Evolutionary conservation across 1,139 yeast genomes (phyloP), one percentile per base, ranked within the genome.

Genomic region (Nakaseomyces sp.): DNA sequence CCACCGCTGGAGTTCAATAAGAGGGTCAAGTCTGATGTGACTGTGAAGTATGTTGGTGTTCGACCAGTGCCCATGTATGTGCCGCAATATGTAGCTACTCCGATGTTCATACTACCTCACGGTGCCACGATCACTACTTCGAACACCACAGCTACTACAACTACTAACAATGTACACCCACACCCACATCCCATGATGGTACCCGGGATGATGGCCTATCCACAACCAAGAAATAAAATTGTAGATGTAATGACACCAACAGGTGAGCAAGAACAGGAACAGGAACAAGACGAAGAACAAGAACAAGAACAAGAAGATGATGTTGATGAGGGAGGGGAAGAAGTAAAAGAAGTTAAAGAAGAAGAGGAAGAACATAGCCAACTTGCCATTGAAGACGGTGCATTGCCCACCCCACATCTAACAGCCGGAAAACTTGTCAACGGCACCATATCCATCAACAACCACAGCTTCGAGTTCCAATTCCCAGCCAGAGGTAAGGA

Each of bases 391-490:
- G 46, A 43, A 32, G 48, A 47, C 4, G 49, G 45, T 4, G 47
- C 49, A 2, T 29, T 41, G 35, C 44, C 45, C 13, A 44, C 47
- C 13, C 42, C 43, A 8, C 31, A 33, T 18, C 36, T 33, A 12
- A 42, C 33, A 16, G 26, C 28, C 28, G 28, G 28, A 18, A 35
- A 35, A 16, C 17, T 20, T 37, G n/a, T 47, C 40, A 20, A 45
- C 43, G 24, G 36, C 12, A 22, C 18, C 7, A 35, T 35, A 13
- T 49, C 54, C 28, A 48, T 60, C 30, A 41, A 45, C 15, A 47
- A 49, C 24, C 56, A 58, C 31, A 53, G 48, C 16, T 60, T 58
- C 45, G 53, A 57, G 18, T 60, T 58, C 43, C 59, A 60, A 28
- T 56, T 59, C 40, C 52, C 57, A 6, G 36, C 45, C 13, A 46